A percentile compares a stretch with the other conserved stretches of the same genome.
These are phyloP conservation scores for Sporothrix euskadiensis DNA, from an alignment of 2,329 filamentous ascomycete genomes.

Conservation along the genomic window DNA sequence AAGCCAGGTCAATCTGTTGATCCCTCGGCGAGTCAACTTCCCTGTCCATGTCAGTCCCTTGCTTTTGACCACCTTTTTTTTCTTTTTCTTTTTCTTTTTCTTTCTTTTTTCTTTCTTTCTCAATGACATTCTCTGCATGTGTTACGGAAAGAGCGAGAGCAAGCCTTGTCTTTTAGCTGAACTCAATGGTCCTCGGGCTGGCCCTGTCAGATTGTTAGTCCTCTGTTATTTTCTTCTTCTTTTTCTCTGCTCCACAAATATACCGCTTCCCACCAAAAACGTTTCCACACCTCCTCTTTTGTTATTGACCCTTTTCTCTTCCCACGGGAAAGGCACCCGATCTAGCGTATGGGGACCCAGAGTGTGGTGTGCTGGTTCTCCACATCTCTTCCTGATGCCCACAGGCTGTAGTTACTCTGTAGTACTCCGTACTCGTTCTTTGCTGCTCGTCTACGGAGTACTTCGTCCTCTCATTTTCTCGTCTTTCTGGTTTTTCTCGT, in stretches of 20 bases:
- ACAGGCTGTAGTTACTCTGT: background rate
- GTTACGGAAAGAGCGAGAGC: background rate
- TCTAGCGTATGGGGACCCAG: constrained; percentile 4
- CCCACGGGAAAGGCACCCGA: constrained; percentile 5
- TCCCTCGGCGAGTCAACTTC: constrained; percentile 1
- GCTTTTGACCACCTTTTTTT: background rate
- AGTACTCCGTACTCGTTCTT: too few species aligned
- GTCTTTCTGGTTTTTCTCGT: background rate
- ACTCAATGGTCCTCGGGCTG: too few species aligned
- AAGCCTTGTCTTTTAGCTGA: background rate
- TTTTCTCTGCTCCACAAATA: background rate
- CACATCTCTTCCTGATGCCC: background rate
- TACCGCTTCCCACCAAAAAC: background rate
- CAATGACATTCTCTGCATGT: background rate
- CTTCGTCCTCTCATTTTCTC: background rate
- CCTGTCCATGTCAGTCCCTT: background rate
- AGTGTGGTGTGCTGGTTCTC: background rate
- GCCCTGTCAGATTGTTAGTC: background rate
- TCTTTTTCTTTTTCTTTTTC: background rate
- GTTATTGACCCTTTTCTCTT: background rate
- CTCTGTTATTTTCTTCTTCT: background rate
- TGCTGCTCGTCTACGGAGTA: too few species aligned
- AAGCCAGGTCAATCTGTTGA: background rate
- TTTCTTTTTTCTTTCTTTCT: background rate
- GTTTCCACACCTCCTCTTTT: background rate